Percentiles rank a stretch among this genome's conserved stretches.
phyloP scores from a whole-genome alignment of 2,329 filamentous ascomycete species.

The Fusarium camptoceras region DNA sequence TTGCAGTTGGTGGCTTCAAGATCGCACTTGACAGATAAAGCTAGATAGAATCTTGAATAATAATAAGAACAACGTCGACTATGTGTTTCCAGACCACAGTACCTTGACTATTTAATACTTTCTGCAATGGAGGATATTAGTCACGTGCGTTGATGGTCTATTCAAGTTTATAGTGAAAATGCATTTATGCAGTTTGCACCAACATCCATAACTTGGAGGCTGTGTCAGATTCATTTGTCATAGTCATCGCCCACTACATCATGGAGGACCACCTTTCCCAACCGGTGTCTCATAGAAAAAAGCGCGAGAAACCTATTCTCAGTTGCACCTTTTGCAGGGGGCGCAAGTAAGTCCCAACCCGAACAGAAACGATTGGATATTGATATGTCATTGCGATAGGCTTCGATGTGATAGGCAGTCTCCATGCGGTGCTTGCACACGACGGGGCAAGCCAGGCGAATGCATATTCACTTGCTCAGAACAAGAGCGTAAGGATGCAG shows the following conservation, averaged over 20 bases:
- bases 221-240: constrained; percentile 3
- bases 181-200: not conserved
- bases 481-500: constrained; percentile 31
- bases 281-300: not conserved
- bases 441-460: constrained; percentile 6
- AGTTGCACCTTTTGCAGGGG: constrained; percentile 15
- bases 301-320: constrained; percentile 8
- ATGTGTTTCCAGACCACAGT: not conserved
- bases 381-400: not conserved
- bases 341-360: constrained; percentile 2
- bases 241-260: not conserved
- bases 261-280: constrained; percentile 1
- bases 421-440: constrained; percentile 15
- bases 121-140: not conserved
- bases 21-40: not conserved
- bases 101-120: not conserved
- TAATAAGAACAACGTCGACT: not conserved
- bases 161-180: constrained; percentile 1
- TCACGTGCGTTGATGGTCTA: not conserved
- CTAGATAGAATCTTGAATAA: not conserved
- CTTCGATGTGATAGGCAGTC: constrained; percentile 28
- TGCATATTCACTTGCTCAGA: constrained; percentile 15
- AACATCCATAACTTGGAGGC: not conserved
- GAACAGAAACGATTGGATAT: not conserved
- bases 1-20: not conserved